These are phyloP conservation scores for Exophiala sp. DNA, from an alignment of 2,329 filamentous ascomycete species.

Conservation along the genomic window DNA sequence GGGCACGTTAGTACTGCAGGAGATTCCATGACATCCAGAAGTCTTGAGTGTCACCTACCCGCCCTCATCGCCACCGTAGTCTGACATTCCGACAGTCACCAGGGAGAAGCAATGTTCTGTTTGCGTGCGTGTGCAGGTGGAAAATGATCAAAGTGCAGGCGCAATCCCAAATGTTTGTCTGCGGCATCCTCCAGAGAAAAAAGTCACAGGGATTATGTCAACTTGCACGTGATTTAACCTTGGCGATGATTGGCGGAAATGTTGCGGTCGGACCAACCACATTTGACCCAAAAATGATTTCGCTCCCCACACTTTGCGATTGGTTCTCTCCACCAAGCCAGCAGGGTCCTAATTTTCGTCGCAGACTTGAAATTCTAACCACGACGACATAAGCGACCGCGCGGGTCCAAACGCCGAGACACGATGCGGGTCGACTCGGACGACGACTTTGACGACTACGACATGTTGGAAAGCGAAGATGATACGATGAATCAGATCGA, in stretches of 20 bases:
- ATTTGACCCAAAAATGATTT: neutral
- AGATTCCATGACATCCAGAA: slow-evolving; percentile 1
- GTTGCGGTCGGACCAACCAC: too few species aligned
- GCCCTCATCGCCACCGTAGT: slow-evolving; percentile 68
- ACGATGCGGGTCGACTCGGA: slow-evolving; percentile 24
- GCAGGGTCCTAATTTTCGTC: slow-evolving; percentile 8
- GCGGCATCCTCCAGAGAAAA: too few species aligned
- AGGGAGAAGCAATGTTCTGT: neutral
- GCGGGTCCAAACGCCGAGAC: slow-evolving; percentile 6
- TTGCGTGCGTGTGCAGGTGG: too few species aligned
- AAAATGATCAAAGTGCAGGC: too few species aligned
- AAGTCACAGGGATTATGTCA: neutral
- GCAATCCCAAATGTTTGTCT: too few species aligned
- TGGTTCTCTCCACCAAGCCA: slow-evolving; percentile 2
- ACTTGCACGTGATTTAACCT: too few species aligned
- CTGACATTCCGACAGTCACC: slow-evolving; percentile 57
- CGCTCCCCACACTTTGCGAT: slow-evolving; percentile 9
- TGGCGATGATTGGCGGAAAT: too few species aligned
- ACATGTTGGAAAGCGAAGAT: slow-evolving; percentile 9
- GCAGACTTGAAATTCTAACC: neutral
- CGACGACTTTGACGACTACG: slow-evolving; percentile 24
- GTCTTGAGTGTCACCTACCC: slow-evolving; percentile 49
- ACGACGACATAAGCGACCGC: slow-evolving; percentile 2
- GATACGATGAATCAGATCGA: slow-evolving; percentile 7
- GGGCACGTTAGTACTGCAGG: slow-evolving; percentile 7